Evolutionary conservation across 1,139 yeast species (phyloP), one percentile per base, ranked within the genome.

Genomic region (Taphrina sp.): DNA sequence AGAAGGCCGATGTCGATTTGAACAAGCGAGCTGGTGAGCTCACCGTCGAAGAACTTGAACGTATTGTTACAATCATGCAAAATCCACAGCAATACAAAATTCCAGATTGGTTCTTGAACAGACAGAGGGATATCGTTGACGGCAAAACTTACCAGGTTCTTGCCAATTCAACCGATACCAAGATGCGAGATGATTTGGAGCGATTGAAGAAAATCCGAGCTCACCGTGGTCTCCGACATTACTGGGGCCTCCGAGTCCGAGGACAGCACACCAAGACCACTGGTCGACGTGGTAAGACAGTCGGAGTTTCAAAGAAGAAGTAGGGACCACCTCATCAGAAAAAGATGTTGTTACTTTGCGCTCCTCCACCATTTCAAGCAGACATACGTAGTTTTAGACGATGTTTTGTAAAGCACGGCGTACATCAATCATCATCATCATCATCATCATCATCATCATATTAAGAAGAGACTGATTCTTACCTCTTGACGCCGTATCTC

Each of bases 201-300:
- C 92, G 97, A 83, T 84, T 92, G 78, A 94, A 94, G 95, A 92
- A 94, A 82, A 92, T 94, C 85, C 92, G 97, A 85, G 82, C 97
- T 73, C 98, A 92, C 94, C 86, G 97, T 81, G 99, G 99, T 90
- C 86, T 92, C 77, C 88, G 99, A 85, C 99, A 92, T 84, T 90
- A 85, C 94, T 94, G 97, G 97, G 97, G 97, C 73, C 79, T 85
- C 73, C 80, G 81, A 76, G 84, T 80, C 74, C 57, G 61, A 38
- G 61, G 61, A 41, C 60, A 59, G 85, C 98, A 92, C 82, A 92
- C 98, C 84, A 92, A 92, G 86, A 90, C 97, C 76, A 92, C 98
- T 72, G 95, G 96, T 76, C 89, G 98, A 82, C 88, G 92, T 72
- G 83, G 82, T 69, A 80, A 79, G 78, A 72, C 70, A 56, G 73